A percentile compares a stretch with the other conserved stretches of the same genome.
phyloP scores from a whole-genome alignment of 495 filamentous ascomycete genomes.

The Talaromyces nanjingensis region DNA sequence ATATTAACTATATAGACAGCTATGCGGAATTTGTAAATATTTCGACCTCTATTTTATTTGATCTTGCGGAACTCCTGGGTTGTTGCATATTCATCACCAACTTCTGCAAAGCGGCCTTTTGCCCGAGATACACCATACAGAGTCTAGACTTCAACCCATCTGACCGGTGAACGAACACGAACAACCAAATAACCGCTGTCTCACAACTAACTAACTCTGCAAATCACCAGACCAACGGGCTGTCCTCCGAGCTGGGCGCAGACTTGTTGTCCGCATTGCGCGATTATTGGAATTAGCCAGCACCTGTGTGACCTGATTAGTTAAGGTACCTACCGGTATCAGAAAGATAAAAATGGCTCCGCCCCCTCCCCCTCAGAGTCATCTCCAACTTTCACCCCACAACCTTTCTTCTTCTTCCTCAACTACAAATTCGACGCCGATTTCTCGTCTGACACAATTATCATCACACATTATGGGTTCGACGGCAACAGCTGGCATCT shows the following conservation, averaged over 20 bases:
- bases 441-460: constrained; percentile 33
- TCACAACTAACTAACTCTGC: background rate
- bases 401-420: constrained; percentile 16
- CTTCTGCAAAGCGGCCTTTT: background rate
- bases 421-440: constrained; percentile 16
- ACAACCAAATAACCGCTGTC: background rate
- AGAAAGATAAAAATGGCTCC: constrained; percentile 2
- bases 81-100: background rate
- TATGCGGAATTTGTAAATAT: background rate
- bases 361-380: constrained; percentile 10
- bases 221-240: background rate
- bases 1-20: background rate
- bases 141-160: no score
- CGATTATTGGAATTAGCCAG: background rate
- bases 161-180: background rate
- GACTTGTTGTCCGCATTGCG: background rate
- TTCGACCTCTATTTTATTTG: background rate
- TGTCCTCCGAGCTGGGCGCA: no score
- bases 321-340: no score
- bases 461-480: constrained; percentile 42
- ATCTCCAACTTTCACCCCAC: constrained; percentile 11
- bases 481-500: constrained; percentile 49
- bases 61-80: background rate
- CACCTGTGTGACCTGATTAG: background rate
- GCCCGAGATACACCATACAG: background rate